Evolutionary conservation across 176 grass and related monocot species (phyloP).

Genomic region (Lolium rigidum): DNA sequence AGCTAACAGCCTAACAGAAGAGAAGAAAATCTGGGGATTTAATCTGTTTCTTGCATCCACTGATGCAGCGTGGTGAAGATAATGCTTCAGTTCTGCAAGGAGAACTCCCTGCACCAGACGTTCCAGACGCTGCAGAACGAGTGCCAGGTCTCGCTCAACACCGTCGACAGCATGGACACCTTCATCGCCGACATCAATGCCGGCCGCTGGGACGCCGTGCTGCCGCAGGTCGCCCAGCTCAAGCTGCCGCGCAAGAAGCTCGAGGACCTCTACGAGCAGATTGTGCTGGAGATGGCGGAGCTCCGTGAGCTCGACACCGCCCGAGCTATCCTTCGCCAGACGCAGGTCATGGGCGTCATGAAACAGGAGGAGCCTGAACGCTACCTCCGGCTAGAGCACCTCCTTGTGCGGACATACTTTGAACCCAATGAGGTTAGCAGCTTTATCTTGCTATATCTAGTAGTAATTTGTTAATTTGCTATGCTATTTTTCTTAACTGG

Average conservation of each 20-base stretch:
- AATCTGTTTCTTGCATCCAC: constrained; percentile 22
- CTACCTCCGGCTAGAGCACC: constrained; percentile 93
- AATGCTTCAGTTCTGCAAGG: constrained; percentile 98
- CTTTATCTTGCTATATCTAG: not conserved
- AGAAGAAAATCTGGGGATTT: not conserved
- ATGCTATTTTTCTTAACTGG: constrained; percentile 18
- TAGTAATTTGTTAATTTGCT: constrained; percentile 18
- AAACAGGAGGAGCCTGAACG: constrained; percentile 98
- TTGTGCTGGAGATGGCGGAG: constrained; percentile 97
- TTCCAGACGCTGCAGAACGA: constrained; percentile 96
- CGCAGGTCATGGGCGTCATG: constrained; percentile 98
- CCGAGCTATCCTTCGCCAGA: constrained; percentile 90
- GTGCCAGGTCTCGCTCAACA: constrained; percentile 97
- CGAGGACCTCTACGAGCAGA: constrained; percentile 99
- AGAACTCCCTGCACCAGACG: constrained; percentile 96
- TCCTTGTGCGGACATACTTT: constrained; percentile 92
- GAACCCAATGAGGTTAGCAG: constrained; percentile 81
- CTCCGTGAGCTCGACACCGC: constrained; percentile 92
- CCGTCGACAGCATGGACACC: constrained; percentile 85
- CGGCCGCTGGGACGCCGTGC: constrained; percentile 90
- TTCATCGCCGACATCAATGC: constrained; percentile 82
- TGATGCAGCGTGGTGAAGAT: constrained; percentile 90
- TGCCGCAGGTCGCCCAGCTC: constrained; percentile 91
- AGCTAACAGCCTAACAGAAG: not conserved
- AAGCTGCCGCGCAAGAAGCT: constrained; percentile 91